A percentile compares a stretch with the other conserved stretches of the same genome.
Evolutionary conservation across 805 yeast genomes (phyloP).

Genomic region (Brettanomyces nanus): DNA sequence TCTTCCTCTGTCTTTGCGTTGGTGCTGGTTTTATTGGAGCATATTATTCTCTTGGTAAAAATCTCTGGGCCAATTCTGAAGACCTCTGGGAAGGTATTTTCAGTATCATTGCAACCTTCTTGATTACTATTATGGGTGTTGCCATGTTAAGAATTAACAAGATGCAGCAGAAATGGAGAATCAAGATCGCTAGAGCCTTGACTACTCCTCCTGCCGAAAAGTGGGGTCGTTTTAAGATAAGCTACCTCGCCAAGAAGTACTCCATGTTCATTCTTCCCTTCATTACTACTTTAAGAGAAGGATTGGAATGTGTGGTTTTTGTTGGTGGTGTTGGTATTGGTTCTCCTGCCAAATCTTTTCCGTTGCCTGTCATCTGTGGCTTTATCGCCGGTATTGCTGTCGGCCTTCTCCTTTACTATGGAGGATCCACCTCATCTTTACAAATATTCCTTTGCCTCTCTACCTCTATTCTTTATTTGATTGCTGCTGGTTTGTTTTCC

Average conservation of each 20-base stretch:
- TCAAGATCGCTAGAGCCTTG: constrained; percentile 82
- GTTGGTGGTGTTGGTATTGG: constrained; percentile 90
- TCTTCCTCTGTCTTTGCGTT: constrained; percentile 67
- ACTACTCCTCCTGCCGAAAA: constrained; percentile 45
- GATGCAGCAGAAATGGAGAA: constrained; percentile 96
- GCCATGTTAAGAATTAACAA: constrained; percentile 94
- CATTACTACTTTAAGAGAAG: constrained; percentile 90
- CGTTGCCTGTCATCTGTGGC: constrained; percentile 88
- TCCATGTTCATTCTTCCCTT: constrained; percentile 86
- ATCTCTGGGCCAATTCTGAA: constrained; percentile 81
- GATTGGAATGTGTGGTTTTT: constrained; percentile 91
- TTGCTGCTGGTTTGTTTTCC: constrained; percentile 88
- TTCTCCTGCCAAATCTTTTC: constrained; percentile 54
- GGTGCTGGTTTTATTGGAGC: constrained; percentile 96
- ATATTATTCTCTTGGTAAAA: constrained; percentile 70
- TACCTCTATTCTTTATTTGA: constrained; percentile 81
- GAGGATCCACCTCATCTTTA: constrained; percentile 76
- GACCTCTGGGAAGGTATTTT: constrained; percentile 97
- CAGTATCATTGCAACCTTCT: constrained; percentile 79
- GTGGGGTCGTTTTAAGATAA: constrained; percentile 44
- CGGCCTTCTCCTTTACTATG: constrained; percentile 68
- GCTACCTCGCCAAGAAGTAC: constrained; percentile 60
- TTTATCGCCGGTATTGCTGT: constrained; percentile 66
- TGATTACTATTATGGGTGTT: constrained; percentile 91
- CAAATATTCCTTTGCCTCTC: constrained; percentile 82